Evolutionary conservation across 2,329 filamentous ascomycete genomes (phyloP).

Genomic region (Neocucurbitaria cava): DNA sequence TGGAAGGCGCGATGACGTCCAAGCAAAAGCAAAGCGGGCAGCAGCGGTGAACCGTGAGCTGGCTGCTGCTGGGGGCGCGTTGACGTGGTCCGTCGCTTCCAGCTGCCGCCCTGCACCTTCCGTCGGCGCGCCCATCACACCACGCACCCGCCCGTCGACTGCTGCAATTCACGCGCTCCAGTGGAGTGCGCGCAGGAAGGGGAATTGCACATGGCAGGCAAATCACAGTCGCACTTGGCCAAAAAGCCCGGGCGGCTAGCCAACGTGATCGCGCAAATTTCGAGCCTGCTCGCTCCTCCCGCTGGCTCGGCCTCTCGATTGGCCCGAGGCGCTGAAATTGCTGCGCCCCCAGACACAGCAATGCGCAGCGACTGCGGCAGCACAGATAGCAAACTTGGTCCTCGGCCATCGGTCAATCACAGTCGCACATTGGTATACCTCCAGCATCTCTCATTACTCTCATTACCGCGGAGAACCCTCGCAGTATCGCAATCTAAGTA

Average conservation of each 20-base stretch:
- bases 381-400: background rate
- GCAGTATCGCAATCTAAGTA: background rate
- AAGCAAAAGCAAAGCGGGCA: conserved; percentile 10
- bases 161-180: background rate
- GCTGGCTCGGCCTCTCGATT: conserved; percentile 19
- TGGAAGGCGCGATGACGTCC: conserved; percentile 10
- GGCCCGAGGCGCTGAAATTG: conserved; percentile 26
- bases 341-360: conserved; percentile 19
- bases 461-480: too few relatives aligned
- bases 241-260: conserved; percentile 37
- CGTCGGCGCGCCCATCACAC: conserved; percentile 1
- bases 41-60: conserved; percentile 17
- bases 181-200: conserved; percentile 7
- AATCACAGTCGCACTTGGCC: conserved; percentile 39
- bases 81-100: conserved; percentile 7
- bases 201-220: conserved; percentile 28
- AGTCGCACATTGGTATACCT: background rate
- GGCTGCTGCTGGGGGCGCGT: background rate
- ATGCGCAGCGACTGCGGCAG: too few relatives aligned
- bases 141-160: background rate
- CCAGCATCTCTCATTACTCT: too few relatives aligned
- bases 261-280: conserved; percentile 34
- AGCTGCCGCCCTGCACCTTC: conserved; percentile 4
- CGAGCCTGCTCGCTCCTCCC: background rate
- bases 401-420: background rate